Percentiles rank a stretch among this genome's conserved stretches.
These are phyloP conservation scores for Annulohypoxylon stygium DNA, from an alignment of 495 filamentous ascomycete genomes.

Conservation along the genomic window DNA sequence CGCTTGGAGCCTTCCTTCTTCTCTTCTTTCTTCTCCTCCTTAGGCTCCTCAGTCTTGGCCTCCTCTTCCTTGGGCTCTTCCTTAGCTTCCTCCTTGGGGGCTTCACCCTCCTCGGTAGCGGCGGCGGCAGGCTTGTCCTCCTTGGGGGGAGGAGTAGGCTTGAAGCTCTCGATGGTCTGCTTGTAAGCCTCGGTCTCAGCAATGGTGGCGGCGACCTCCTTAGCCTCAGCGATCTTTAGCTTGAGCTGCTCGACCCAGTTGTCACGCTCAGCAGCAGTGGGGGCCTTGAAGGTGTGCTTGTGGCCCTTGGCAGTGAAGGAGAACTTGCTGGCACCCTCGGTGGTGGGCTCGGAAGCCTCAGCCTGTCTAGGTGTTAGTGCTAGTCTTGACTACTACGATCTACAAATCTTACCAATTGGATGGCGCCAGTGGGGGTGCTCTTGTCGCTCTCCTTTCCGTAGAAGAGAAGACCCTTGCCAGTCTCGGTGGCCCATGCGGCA, in stretches of 20 bases:
- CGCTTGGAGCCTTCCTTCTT: constrained; percentile 66
- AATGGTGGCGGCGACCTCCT: constrained; percentile 76
- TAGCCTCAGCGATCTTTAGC: constrained; percentile 81
- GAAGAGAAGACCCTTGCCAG: constrained; percentile 95
- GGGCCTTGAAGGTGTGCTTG: constrained; percentile 91
- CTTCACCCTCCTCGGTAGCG: constrained; percentile 59
- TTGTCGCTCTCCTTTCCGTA: constrained; percentile 91
- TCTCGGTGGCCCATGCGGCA: constrained; percentile 89
- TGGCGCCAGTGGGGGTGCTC: constrained; percentile 79
- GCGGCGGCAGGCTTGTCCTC: constrained; percentile 61
- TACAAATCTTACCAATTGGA: constrained; percentile 79
- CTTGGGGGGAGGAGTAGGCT: constrained; percentile 66
- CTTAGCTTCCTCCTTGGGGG: constrained; percentile 63
- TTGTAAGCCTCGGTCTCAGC: constrained; percentile 82
- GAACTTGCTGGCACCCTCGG: constrained; percentile 83
- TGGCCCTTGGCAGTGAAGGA: constrained; percentile 83
- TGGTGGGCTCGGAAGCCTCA: constrained; percentile 82
- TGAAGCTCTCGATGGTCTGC: constrained; percentile 78
- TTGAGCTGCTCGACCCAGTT: constrained; percentile 87
- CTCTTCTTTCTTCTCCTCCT: constrained; percentile 61
- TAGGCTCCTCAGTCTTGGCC: constrained; percentile 56
- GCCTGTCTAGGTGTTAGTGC: constrained; percentile 65
- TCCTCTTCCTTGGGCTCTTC: constrained; percentile 57
- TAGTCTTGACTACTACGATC: neutral
- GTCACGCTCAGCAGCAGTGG: constrained; percentile 80